Conservation (phyloP, 1,139 yeast genomes). For the Hansenula sp. region DNA sequence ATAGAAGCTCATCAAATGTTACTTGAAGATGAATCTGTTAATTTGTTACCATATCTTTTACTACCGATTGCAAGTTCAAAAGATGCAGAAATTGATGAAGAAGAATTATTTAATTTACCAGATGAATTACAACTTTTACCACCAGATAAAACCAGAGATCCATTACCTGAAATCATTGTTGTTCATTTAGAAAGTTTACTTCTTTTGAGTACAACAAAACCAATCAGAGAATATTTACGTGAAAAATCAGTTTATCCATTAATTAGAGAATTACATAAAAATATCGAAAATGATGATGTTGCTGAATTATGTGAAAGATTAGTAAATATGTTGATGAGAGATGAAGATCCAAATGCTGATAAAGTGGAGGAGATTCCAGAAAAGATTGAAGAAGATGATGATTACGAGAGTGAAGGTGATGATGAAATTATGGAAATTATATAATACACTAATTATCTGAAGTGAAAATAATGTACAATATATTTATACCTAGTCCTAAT, state of each 20-base stretch:
- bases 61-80: conserved; percentile 85
- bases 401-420: conserved; percentile 9
- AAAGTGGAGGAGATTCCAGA: conserved; percentile 14
- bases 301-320: conserved; percentile 67
- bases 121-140: conserved; percentile 82
- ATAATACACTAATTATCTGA: too few relatives aligned
- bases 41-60: conserved; percentile 75
- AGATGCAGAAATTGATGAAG: conserved; percentile 60
- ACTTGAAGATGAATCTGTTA: conserved; percentile 54
- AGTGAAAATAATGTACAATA: too few relatives aligned
- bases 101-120: conserved; percentile 83
- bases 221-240: conserved; percentile 71
- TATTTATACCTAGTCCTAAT: too few relatives aligned
- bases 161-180: conserved; percentile 56
- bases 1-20: conserved; percentile 48
- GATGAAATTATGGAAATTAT: conserved; percentile 28
- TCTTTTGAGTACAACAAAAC: conserved; percentile 69
- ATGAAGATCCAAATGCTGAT: conserved; percentile 55
- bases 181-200: conserved; percentile 75
- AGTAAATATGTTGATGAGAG: conserved; percentile 89
- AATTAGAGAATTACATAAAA: conserved; percentile 79
- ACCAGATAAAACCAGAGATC: conserved; percentile 74
- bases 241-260: conserved; percentile 77
- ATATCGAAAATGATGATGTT: conserved; percentile 57
- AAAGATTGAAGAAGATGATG: too few relatives aligned